These are phyloP conservation scores for Fusarium sp. DNA, from an alignment of 2,329 filamentous ascomycete genomes.

Conservation along the genomic window DNA sequence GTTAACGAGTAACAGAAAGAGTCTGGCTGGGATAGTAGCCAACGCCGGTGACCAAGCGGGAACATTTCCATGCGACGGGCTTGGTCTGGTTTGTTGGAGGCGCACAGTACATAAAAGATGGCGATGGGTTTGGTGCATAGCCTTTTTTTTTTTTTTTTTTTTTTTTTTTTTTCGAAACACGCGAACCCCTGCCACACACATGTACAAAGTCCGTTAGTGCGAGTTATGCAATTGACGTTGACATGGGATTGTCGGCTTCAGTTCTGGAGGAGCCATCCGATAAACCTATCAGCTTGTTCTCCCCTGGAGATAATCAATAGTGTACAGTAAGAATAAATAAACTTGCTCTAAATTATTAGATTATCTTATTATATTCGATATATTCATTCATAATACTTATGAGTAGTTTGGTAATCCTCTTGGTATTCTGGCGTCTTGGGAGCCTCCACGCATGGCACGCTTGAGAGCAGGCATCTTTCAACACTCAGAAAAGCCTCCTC, in stretches of 20 bases:
- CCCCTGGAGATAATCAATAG: not conserved
- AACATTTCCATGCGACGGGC: not conserved
- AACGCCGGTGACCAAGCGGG: constrained; percentile 1
- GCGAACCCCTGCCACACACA: constrained; percentile 39
- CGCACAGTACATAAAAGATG: constrained; percentile 22
- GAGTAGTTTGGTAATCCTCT: not conserved
- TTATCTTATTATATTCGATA: not conserved
- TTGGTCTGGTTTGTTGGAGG: constrained; percentile 18
- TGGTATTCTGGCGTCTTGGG: no score
- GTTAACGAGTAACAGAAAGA: constrained; percentile 9
- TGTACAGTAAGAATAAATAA: not conserved
- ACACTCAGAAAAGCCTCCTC: not conserved
- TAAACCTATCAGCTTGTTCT: not conserved
- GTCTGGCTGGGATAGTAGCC: not conserved
- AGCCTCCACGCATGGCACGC: no score
- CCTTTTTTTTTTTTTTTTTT: no score
- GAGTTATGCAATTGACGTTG: constrained; percentile 23
- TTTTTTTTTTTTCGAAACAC: constrained; percentile 42
- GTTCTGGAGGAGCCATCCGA: not conserved
- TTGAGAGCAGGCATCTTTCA: not conserved
- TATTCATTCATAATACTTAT: not conserved
- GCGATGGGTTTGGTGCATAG: not conserved
- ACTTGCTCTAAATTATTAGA: not conserved
- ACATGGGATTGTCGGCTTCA: constrained; percentile 8
- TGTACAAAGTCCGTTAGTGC: constrained; percentile 34